Evolutionary conservation across 148 eudicot species (phyloP).

Genomic region (Fagopyrum homotropicum): DNA sequence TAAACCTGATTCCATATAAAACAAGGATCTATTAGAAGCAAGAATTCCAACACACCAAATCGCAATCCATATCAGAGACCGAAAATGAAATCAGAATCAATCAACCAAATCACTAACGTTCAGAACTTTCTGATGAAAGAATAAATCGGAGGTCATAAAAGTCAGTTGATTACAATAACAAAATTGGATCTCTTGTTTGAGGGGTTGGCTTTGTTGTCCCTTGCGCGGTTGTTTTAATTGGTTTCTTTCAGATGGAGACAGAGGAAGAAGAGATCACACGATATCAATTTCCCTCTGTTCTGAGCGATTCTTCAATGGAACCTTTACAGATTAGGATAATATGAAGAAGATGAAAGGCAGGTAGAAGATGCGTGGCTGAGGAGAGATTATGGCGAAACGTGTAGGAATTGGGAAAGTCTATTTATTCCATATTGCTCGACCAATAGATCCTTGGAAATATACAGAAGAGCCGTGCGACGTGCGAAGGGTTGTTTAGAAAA

Average conservation of each 20-base stretch:
- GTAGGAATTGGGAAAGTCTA: too few relatives aligned
- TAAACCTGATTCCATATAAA: background rate
- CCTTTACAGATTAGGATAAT: background rate
- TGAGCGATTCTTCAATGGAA: background rate
- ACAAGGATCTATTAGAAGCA: background rate
- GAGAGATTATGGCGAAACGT: too few relatives aligned
- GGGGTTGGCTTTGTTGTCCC: background rate
- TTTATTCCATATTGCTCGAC: too few relatives aligned
- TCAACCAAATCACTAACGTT: background rate
- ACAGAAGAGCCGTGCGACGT: too few relatives aligned
- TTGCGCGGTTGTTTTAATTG: too few relatives aligned
- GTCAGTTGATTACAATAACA: slow-evolving; percentile 5
- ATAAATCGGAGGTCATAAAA: background rate
- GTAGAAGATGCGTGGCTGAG: too few relatives aligned
- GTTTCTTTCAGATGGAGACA: too few relatives aligned
- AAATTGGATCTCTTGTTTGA: background rate
- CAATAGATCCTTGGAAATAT: background rate
- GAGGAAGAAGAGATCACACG: too few relatives aligned
- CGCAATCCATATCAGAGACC: background rate
- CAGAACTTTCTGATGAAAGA: background rate
- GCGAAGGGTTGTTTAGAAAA: too few relatives aligned
- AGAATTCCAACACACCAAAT: background rate
- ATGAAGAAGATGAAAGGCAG: background rate
- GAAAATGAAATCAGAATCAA: background rate
- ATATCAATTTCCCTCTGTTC: background rate